Base-by-base conservation (phyloP, 2,329 filamentous ascomycete species). In the Aureobasidium sp. region DNA sequence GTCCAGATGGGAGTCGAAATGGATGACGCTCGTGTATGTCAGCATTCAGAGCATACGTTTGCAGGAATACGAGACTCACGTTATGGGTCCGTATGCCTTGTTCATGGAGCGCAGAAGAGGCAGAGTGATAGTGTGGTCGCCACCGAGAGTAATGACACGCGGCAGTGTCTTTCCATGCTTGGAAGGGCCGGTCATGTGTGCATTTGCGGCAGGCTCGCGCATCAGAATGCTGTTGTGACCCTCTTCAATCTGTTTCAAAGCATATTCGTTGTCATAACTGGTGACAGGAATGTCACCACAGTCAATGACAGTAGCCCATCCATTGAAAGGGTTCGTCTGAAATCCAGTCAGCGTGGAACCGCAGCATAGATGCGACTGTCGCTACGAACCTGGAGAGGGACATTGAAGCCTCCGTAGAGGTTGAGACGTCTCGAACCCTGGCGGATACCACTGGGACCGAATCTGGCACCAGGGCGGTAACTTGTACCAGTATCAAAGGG, bases 341-440 rank as follows among this genome's bases (percentile, higher is more conserved):
- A 94, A 77, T 0, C 89, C 89, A 4, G 16, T 55, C 25, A 55
- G 52, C 21, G 30, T 27, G 32, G 15, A 16, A 3, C 9, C 8
- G 13, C 37, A 13, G 3, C 13, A 30, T 21, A 10, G 71, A 87
- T 85, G 78, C 93, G 93, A 0, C 89, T 89, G 73, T 94, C 93
- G 27, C 8, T 25, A 52, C 49, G 13, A 52, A 87, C 87, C 32
- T 83, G 79, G 15, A 95, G 78, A 0, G 90, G 89, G 5, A 94
- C 90, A 68, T 95, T 94, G 75, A 94, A 95, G 5, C 90, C 90
- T 68, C 90, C 90, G 72, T 94, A 94, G 62, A 94, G 86, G 77
- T 93, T 94, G 66, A 94, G 83, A 67, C 90, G 84, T 70, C 90
- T 86, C 71, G 89, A 93, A 76, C 90, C 90, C 80, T 94, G 90